phyloP scores from a whole-genome alignment of 1,284 basidiomycete genomes.

The Ustilago lituana region DNA sequence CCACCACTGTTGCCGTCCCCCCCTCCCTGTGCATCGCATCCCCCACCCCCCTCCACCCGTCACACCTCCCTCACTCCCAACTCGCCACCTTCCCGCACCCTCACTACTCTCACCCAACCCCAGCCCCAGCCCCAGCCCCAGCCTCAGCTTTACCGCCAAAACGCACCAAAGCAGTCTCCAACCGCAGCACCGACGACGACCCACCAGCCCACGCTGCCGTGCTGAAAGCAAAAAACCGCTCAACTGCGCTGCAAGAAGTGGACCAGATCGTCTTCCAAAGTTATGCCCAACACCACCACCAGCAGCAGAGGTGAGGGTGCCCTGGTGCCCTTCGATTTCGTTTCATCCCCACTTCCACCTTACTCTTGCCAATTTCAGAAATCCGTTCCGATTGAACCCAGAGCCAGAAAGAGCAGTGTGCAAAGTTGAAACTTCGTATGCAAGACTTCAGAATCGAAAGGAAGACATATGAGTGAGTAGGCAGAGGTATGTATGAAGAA shows the following conservation, averaged over 20 bases:
- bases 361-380: too few species aligned
- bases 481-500: not conserved
- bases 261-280: constrained; percentile 27
- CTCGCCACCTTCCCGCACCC: constrained; percentile 2
- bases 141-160: constrained; percentile 12
- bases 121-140: not conserved
- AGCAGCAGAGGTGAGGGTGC: too few species aligned
- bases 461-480: not conserved
- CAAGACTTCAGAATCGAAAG: too few species aligned
- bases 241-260: constrained; percentile 12
- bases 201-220: not conserved
- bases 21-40: constrained; percentile 27
- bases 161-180: constrained; percentile 27
- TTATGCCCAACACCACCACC: constrained; percentile 16
- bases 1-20: not conserved
- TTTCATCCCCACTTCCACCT: not conserved
- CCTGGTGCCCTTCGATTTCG: not conserved
- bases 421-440: not conserved
- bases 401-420: too few species aligned
- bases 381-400: too few species aligned
- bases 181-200: constrained; percentile 8
- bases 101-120: constrained; percentile 2
- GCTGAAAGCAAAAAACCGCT: constrained; percentile 15
- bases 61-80: not conserved
- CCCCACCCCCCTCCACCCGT: not conserved